Base-by-base conservation (phyloP, 768 basidiomycete genomes). In the Boletus edulis region DNA sequence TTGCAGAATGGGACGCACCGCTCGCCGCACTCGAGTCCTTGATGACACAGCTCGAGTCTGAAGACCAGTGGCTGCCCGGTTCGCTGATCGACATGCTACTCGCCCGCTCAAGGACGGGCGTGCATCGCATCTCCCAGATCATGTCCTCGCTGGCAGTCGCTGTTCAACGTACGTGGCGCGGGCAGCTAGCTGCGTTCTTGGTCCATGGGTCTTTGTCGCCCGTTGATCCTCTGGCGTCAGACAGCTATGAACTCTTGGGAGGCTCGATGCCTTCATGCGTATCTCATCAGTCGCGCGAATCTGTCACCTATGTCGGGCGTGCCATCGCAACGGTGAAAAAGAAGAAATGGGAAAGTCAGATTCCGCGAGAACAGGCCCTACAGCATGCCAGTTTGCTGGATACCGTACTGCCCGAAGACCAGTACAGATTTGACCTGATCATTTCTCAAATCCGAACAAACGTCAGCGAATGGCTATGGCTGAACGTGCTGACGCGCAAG, bases 401-500 rank as follows among this genome's bases (percentile, higher is more conserved):
- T 56, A 75, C 74, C 10, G 84, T 90, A 4, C 76, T 91, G 9
- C 86, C 88, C 0, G 82, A 90, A 62, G 87, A 93, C 60, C 83
- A 82, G 56, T 86, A 89, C 57, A 79, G 76, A 15, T 91, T 97
- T 63, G 91, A 91, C 66, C 73, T 78, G 32, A 81, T 86, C 55
- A 82, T 97, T 35, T 74, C 81, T 17, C 82, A 86, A 56, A 90
- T 94, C 37, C 76, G 93, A 54, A 86, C 80, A 1, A 85, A 87
- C 54, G 82, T 95, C 48, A 89, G 92, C 66, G 94, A 97, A 76
- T 97, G 94, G 93, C 76, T 97, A 2, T 97, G 94, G 94, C 70
- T 84, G 22, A 92, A 94, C 64, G 87, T 96, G 37, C 75, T 97
- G 49, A 95, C 92, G 3, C 80, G 80, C 63, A 81, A 83, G 61